Base-by-base conservation (phyloP, 2,329 filamentous ascomycete genomes). In the Beauveria caledonica region DNA sequence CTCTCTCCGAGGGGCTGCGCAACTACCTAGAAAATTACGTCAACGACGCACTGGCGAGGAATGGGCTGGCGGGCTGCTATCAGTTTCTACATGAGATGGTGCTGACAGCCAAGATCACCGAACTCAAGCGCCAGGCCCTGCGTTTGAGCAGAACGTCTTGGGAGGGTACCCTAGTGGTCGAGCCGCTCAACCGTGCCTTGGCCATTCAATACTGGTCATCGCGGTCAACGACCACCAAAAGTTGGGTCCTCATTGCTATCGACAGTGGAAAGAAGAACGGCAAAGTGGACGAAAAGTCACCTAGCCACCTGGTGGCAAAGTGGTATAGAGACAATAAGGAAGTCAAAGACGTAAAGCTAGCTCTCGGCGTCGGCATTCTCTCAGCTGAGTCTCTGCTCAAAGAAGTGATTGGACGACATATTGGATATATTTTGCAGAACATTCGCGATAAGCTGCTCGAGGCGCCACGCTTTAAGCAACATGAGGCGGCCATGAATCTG, bases 141-240 rank as follows among this genome's bases (percentile, higher is more conserved):
- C 84, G 87, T 46, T 77, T 99, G 61, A 80, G 81, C 60, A 83
- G 81, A 61, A 83, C 82, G 3, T 83, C 85, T 36, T 97, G 94
- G 93, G 85, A 86, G 36, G 87, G 90, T 60, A 86, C 87, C 39
- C 72, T 97, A 50, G 85, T 84, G 67, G 81, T 96, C 17, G 90
- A 97, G 70, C 80, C 86, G 29, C 79, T 96, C 42, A 89, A 94
- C 70, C 84, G 94, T 62, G 88, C 88, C 29, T 77, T 99, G 61
- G 85, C 92, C 10, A 83, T 99, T 39, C 92, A 97, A 68, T 99
- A 99, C 74, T 99, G 94, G 94, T 79, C 83, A 17, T 81, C 83
- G 55, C 84, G 86, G 13, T 64, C 68, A 21, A 66, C 68, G 5
- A 70, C 73, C 33, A 76, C 76, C 45, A 96, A 95, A 76, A 96